Base-by-base conservation (phyloP, 768 basidiomycete genomes). In the Boletellus ananas region DNA sequence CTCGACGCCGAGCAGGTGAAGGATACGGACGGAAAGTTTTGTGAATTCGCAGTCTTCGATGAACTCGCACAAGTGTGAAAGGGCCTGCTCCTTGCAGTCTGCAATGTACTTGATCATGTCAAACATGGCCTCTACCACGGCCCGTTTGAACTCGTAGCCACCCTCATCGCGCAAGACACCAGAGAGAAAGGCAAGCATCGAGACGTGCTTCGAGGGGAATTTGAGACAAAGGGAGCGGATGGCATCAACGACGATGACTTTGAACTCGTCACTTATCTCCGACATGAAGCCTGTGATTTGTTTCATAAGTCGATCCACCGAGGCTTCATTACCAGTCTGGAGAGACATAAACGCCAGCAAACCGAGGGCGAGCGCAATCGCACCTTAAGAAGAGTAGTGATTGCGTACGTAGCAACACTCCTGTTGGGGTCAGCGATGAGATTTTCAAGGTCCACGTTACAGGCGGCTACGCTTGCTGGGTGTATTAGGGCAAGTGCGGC, bases 31-130 rank as follows among this genome's bases (percentile, higher is more conserved):
- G 27, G 94, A 96, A 43, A 99, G 83, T 71, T 98, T 99, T 29
- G 95, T 97, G 65, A 98, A 99, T 68, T 99, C 96, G 79, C 96
- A 99, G 66, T 99, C 96, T 71, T 99, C 96, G 66, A 99, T 99
- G 67, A 99, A 99, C 68, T 99, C 96, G 76, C 96, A 99, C 18
- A 99, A 80, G 63, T 99, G 93, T 17, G 95, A 95, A 39, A 99
- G 80, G 1, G 96, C 96, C 62, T 96, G 90, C 67, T 99, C 96
- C 73, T 96, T 95, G 73, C 87, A 90, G 45, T 97, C 95, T 39
- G 76, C 74, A 61, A 99, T 97, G 72, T 83, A 98, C 66, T 95
- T 97, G 79, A 99, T 91, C 96, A 99, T 99, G 70, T 99, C 96
- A 66, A 99, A 98, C 65, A 99, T 98, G 17, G 96, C 95, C 71